A percentile compares a stretch with the other conserved stretches of the same genome.
phyloP scores from a whole-genome alignment of 768 basidiomycete genomes.

The Porphyrellus cyaneotinctus region DNA sequence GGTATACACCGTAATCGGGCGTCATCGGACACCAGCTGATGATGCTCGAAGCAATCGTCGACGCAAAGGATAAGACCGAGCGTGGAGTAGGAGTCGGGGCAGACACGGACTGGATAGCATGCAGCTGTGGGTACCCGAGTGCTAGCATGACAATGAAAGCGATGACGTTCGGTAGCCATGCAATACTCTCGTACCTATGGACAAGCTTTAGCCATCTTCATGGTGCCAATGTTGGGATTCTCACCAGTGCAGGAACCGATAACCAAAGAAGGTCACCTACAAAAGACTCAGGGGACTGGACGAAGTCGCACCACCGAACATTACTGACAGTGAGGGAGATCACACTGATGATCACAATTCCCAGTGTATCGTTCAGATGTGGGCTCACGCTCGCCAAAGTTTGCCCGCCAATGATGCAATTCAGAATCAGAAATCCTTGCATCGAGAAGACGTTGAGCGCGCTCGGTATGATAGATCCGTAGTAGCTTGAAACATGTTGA shows the following conservation, averaged over 20 bases:
- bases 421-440: constrained; percentile 55
- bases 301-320: neutral
- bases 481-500: constrained; percentile 31
- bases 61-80: constrained; percentile 40
- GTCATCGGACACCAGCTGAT: constrained; percentile 43
- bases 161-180: constrained; percentile 75
- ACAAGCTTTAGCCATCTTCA: neutral
- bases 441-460: constrained; percentile 47
- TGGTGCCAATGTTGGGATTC: neutral
- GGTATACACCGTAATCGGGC: constrained; percentile 48
- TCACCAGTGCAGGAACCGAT: constrained; percentile 56
- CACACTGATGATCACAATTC: constrained; percentile 33
- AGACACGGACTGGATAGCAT: constrained; percentile 35
- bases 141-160: constrained; percentile 65
- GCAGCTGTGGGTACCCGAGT: constrained; percentile 64
- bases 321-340: constrained; percentile 29
- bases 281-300: neutral
- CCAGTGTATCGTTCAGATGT: constrained; percentile 28
- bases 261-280: constrained; percentile 62
- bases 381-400: constrained; percentile 47
- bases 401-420: constrained; percentile 61
- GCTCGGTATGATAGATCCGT: constrained; percentile 38
- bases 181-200: constrained; percentile 64
- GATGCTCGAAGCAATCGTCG: constrained; percentile 42
- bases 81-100: constrained; percentile 33